Evolutionary conservation across 345 rosid species (phyloP), one percentile per base, ranked within the genome.

Genomic region (Cardiospermum halicacabum): DNA sequence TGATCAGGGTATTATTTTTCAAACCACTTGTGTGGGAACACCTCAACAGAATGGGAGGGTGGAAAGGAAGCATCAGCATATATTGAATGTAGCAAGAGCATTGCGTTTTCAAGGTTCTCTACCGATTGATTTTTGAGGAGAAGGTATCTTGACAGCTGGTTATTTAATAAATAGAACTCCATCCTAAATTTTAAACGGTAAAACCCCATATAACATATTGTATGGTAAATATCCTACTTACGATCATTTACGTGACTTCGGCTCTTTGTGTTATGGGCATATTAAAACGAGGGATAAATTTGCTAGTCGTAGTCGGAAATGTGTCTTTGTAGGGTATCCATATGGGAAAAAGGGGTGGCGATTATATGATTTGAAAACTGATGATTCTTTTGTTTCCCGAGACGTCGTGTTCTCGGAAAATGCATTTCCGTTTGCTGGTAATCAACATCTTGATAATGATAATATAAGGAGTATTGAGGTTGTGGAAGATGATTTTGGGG

Each of bases 31-130:
- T 39, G 60, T 50, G 0, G 54, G 42, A 0, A 71, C 70, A 2
- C 70, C 61, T 15, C 60, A 71, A 51, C 36, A 71, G n/a, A 65
- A 71, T 65, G 55, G 70, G 22, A 1, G 50, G 0, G 64, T 62
- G 1, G 51, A 70, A 37, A 11, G 53, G 36, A 32, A 32, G 7
- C 7, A 32, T 32, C 36, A 7, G 4, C 36, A 32, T 7, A 32
- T 32, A 32, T 7, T 32, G 5, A 47, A 47, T 47, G 21, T 47
- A 4, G 53, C 53, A 16, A 3, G 16, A 5, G 53, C 21, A 13
- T 19, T 47, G 5, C 53, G 53, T 5, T 11, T 47, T n/a, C n/a
- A n/a, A n/a, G n/a, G n/a, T n/a, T n/a, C n/a, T n/a, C n/a, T n/a
- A n/a, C n/a, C n/a, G n/a, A 32, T 32, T 32, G 36, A 32, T 3